Base-by-base conservation (phyloP, 306 rosid genomes). In the Sicyos edulis region DNA sequence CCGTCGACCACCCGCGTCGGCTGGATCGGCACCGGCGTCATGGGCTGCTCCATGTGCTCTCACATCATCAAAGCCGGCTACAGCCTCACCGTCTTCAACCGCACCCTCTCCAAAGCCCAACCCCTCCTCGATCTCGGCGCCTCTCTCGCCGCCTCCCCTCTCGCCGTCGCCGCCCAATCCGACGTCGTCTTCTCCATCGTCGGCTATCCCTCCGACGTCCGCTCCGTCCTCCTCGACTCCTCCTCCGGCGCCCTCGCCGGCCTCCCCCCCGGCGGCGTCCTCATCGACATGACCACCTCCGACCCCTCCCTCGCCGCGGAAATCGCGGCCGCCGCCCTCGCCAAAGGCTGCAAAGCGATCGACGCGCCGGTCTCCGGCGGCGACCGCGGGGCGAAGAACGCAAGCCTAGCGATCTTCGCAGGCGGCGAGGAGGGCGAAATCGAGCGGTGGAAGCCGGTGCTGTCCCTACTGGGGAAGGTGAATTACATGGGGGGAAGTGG, bases 361-460 rank as follows among this genome's bases (percentile, higher is more conserved):
- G 98, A 92, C 51, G 96, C 98, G 0, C 98, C 93, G 0, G 98
- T 92, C 1, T 90, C 98, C 12, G 96, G 98, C 26, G 98, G 98
- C 12, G 96, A 92, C 67, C 85, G 78, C 5, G 98, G 98, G 10
- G 96, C 98, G 0, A 88, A 79, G 52, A 85, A 76, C 45, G 98
- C 90, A 47, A 79, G 78, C 22, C 78, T 92, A 2, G 91, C 96
- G 6, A 92, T 90, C 75, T 91, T 92, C 20, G 86, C 91, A 5
- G 96, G 96, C 0, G 98, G 96, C 5, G 96, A 90, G 0, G 85
- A 88, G 22, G 3, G 71, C 6, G 78, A 64, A 0, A 77, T 92
- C 6, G 26, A 42, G 2, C 78, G 75, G 0, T 49, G 90, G 22
- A 69, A 16, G 0, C 92, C 96, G 0, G 44, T 92, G 1, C 85